Conservation (phyloP, 2,329 filamentous ascomycete species). For the Pseudopithomyces maydicus region DNA sequence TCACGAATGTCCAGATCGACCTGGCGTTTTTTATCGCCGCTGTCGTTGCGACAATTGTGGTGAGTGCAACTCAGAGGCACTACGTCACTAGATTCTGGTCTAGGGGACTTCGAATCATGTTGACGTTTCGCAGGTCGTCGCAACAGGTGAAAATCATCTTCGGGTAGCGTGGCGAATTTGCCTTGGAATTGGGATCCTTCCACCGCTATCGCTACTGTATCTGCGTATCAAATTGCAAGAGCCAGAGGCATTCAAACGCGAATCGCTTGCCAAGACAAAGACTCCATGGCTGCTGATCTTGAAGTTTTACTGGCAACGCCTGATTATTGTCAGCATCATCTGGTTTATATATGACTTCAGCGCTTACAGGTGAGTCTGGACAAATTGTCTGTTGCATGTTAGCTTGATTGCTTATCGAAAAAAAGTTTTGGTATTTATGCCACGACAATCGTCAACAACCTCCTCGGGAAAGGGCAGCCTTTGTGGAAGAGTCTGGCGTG, state of each 20-base stretch:
- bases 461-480: constrained; percentile 63
- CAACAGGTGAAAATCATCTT: constrained; percentile 63
- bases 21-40: constrained; percentile 81
- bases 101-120: background rate
- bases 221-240: constrained; percentile 61
- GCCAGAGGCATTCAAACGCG: constrained; percentile 59
- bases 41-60: constrained; percentile 73
- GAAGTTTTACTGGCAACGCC: constrained; percentile 60
- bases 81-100: too few species aligned
- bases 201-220: constrained; percentile 61
- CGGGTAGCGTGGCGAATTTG: constrained; percentile 81
- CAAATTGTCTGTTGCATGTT: too few species aligned
- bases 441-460: constrained; percentile 70
- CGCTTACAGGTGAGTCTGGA: constrained; percentile 59
- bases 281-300: constrained; percentile 51
- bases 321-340: constrained; percentile 60
- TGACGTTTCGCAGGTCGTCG: constrained; percentile 51
- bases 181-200: constrained; percentile 60
- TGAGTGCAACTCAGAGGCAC: constrained; percentile 39
- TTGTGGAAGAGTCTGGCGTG: constrained; percentile 84
- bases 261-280: constrained; percentile 53
- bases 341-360: constrained; percentile 72
- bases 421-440: constrained; percentile 79
- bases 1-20: constrained; percentile 88
- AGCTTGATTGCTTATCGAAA: too few species aligned